Percentiles rank a stretch among this genome's conserved stretches.
Conservation (phyloP, 768 basidiomycete species). For the Mycena maculata region DNA sequence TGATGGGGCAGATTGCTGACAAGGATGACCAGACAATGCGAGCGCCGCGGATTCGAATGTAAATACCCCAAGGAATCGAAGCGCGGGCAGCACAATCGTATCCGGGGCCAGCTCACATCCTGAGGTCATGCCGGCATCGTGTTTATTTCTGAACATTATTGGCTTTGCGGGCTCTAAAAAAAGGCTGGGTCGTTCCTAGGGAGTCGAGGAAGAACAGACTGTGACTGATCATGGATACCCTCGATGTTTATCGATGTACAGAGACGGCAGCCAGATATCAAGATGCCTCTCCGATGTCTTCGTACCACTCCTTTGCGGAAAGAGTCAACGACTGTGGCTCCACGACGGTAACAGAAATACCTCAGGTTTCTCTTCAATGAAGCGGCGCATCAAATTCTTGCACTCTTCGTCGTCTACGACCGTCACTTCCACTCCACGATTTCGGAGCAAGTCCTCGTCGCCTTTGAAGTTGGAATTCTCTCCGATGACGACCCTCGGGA, state of each 20-base stretch:
- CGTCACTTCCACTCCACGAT: slow-evolving; percentile 65
- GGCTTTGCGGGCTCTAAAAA: too few species aligned
- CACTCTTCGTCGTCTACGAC: slow-evolving; percentile 63
- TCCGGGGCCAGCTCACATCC: too few species aligned
- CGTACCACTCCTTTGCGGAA: slow-evolving; percentile 59
- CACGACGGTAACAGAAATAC: slow-evolving; percentile 42
- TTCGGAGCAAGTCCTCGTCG: slow-evolving; percentile 63
- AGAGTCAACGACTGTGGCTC: background rate
- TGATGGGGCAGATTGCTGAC: background rate
- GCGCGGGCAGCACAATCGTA: slow-evolving; percentile 20
- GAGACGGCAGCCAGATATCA: background rate
- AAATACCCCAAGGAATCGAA: slow-evolving; percentile 18
- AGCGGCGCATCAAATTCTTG: slow-evolving; percentile 64
- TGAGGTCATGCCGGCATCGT: too few species aligned
- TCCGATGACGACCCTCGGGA: slow-evolving; percentile 74
- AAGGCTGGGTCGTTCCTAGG: too few species aligned
- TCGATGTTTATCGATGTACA: too few species aligned
- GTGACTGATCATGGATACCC: background rate
- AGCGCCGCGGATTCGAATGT: slow-evolving; percentile 9
- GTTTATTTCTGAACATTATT: too few species aligned
- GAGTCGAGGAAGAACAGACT: too few species aligned
- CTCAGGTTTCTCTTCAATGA: slow-evolving; percentile 67
- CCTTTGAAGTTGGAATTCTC: slow-evolving; percentile 68
- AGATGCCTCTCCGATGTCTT: slow-evolving; percentile 65
- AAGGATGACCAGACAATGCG: slow-evolving; percentile 8